These are phyloP conservation scores for Nothophaeocryptopus gaeumannii DNA, from an alignment of 2,329 filamentous ascomycete genomes.

Conservation along the genomic window DNA sequence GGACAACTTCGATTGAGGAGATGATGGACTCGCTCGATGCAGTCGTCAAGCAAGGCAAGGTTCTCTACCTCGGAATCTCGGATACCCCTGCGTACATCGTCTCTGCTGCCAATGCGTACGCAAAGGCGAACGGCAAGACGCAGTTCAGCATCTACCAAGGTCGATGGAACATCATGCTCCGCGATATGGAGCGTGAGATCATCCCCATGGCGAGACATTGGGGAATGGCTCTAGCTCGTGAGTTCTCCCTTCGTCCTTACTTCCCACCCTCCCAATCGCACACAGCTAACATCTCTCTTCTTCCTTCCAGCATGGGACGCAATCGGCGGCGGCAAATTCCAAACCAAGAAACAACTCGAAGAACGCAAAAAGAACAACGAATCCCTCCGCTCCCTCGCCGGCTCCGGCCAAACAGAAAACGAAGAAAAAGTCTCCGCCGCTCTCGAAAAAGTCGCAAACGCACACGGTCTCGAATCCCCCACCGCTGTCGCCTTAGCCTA, in stretches of 20 bases:
- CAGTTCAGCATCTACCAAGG: constrained; percentile 38
- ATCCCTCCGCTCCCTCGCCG: constrained; percentile 31
- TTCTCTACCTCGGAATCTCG: constrained; percentile 46
- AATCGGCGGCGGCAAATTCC: constrained; percentile 40
- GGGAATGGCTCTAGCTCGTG: constrained; percentile 46
- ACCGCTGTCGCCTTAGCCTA: constrained; percentile 60
- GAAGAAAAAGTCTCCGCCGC: constrained; percentile 55
- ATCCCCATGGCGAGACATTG: constrained; percentile 45
- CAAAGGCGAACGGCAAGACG: constrained; percentile 36
- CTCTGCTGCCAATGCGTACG: constrained; percentile 41
- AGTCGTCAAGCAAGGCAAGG: constrained; percentile 41
- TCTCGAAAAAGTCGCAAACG: constrained; percentile 58
- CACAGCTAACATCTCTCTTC: too few relatives aligned
- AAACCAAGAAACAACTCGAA: constrained; percentile 45
- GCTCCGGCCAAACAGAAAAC: constrained; percentile 39
- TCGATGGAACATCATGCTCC: constrained; percentile 42
- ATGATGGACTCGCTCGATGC: constrained; percentile 45
- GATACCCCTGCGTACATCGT: constrained; percentile 47
- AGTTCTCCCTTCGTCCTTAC: too few relatives aligned
- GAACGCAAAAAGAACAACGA: constrained; percentile 40
- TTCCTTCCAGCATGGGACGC: constrained; percentile 50
- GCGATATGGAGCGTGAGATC: constrained; percentile 47
- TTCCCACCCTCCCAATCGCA: too few relatives aligned
- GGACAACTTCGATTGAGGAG: constrained; percentile 43
- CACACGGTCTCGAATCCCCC: constrained; percentile 46